Percentiles rank a stretch among this genome's conserved stretches.
phyloP scores from a whole-genome alignment of 257 asterid genomes.

The Catharanthus roseus region DNA sequence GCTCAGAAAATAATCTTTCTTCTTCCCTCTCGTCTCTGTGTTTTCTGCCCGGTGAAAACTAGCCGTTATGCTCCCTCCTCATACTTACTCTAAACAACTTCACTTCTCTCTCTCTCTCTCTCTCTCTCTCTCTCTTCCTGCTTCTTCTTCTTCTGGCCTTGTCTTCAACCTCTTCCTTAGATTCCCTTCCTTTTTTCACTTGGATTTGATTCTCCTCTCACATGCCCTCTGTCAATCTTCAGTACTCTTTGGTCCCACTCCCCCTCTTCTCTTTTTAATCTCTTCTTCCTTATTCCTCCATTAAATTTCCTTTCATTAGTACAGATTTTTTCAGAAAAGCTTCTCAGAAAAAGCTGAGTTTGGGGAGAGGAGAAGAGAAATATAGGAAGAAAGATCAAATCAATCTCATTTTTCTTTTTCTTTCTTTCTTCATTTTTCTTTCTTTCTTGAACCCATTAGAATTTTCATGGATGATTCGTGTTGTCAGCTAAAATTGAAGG shows the following conservation, averaged over 20 bases:
- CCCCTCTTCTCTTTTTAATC: constrained; percentile 23
- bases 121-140: no score
- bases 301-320: constrained; percentile 16
- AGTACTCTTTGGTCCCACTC: constrained; percentile 14
- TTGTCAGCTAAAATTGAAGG: not conserved
- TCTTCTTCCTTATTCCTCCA: constrained; percentile 12
- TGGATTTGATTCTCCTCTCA: constrained; percentile 19
- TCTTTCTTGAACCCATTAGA: not conserved
- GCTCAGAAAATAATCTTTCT: not conserved
- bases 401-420: not conserved
- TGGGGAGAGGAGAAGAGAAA: constrained; percentile 3
- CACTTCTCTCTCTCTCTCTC: no score
- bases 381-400: not conserved
- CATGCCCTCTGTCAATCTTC: constrained; percentile 11
- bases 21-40: not conserved
- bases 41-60: constrained; percentile 11
- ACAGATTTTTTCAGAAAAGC: constrained; percentile 11
- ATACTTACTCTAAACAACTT: no score
- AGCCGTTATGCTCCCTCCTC: constrained; percentile 39
- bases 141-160: constrained; percentile 11
- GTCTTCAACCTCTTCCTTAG: constrained; percentile 17
- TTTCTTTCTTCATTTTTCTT: no score
- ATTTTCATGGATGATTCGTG: constrained; percentile 14
- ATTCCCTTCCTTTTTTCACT: constrained; percentile 22
- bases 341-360: constrained; percentile 19